phyloP scores from a whole-genome alignment of 805 yeast genomes.

The Pichia insulana region DNA sequence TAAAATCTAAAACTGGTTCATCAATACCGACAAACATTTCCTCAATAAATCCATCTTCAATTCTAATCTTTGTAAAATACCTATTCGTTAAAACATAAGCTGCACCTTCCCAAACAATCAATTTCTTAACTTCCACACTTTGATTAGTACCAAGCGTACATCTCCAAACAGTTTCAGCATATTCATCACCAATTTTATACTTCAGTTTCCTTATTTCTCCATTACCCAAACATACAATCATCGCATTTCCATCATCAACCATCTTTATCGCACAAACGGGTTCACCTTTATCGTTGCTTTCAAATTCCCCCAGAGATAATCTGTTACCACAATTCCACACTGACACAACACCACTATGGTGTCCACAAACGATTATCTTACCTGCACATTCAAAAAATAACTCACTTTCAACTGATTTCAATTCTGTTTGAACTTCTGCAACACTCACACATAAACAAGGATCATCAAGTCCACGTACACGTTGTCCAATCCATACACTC shows the following conservation, averaged over 20 bases:
- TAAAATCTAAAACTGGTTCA: conserved; percentile 6
- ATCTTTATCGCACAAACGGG: background rate
- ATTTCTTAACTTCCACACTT: conserved; percentile 4
- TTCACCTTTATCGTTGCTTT: conserved; percentile 4
- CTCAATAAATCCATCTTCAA: conserved; percentile 6
- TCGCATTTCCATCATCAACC: background rate
- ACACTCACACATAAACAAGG: conserved; percentile 22
- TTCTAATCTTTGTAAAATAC: conserved; percentile 7
- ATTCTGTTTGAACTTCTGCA: background rate
- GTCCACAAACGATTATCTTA: conserved; percentile 35
- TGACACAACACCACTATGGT: conserved; percentile 32
- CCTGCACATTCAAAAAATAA: conserved; percentile 42
- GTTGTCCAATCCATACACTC: conserved; percentile 32
- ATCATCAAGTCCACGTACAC: conserved; percentile 29
- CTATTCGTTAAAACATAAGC: conserved; percentile 5
- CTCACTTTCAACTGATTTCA: background rate
- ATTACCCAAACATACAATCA: conserved; percentile 7
- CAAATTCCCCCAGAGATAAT: conserved; percentile 18
- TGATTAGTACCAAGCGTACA: background rate
- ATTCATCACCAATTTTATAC: conserved; percentile 5
- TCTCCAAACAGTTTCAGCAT: conserved; percentile 10
- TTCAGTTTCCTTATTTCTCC: conserved; percentile 14
- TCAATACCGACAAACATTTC: conserved; percentile 13
- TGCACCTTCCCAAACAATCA: background rate
- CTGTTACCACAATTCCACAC: conserved; percentile 34